These are phyloP conservation scores for Brassica cretica DNA, from an alignment of 345 rosid genomes.

Conservation along the genomic window DNA sequence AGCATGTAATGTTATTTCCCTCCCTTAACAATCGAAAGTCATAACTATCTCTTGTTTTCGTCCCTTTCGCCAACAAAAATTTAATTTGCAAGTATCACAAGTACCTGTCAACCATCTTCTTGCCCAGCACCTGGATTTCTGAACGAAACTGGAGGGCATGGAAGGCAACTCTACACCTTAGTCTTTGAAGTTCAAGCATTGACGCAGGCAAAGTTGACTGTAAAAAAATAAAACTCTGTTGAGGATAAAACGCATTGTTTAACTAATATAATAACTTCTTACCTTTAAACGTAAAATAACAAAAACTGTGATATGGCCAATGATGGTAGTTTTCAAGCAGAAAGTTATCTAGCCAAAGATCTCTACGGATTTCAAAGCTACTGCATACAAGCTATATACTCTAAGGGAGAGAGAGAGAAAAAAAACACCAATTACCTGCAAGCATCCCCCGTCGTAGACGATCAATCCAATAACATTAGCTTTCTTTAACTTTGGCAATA, in stretches of 20 bases:
- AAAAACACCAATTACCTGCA: slow-evolving; percentile 58
- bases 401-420: neutral
- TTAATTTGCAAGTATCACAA: slow-evolving; percentile 1
- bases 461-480: slow-evolving; percentile 73
- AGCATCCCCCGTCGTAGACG: slow-evolving; percentile 82
- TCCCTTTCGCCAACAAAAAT: neutral
- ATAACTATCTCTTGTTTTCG: neutral
- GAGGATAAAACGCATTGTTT: neutral
- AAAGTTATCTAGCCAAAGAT: slow-evolving; percentile 14
- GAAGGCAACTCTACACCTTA: slow-evolving; percentile 95
- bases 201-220: slow-evolving; percentile 83
- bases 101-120: slow-evolving; percentile 85
- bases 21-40: neutral
- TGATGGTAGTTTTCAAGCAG: slow-evolving; percentile 16
- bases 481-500: slow-evolving; percentile 74
- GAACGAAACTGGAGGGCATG: slow-evolving; percentile 93
- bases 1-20: slow-evolving; percentile 8
- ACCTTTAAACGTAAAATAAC: slow-evolving; percentile 1
- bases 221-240: slow-evolving; percentile 31
- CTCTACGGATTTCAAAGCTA: slow-evolving; percentile 19
- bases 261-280: neutral
- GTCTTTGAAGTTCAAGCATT: slow-evolving; percentile 86
- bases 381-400: slow-evolving; percentile 17
- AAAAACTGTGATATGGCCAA: neutral
- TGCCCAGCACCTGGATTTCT: slow-evolving; percentile 79